These are phyloP conservation scores for Coelastrella sp. DNA, from an alignment of 139 green algal genomes.

Conservation along the genomic window DNA sequence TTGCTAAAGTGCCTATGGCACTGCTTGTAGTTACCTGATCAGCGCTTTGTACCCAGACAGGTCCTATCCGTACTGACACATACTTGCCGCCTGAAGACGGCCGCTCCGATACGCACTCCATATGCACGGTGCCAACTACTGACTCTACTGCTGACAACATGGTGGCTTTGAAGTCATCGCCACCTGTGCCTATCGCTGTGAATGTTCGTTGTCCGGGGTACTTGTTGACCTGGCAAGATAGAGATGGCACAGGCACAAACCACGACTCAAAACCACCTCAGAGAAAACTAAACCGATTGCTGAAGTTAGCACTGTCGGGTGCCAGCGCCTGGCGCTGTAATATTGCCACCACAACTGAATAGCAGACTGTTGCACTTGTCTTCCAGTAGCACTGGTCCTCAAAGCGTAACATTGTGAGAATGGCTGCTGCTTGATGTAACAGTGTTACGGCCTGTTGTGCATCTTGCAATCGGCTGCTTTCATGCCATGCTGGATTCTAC, in stretches of 20 bases:
- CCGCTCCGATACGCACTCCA: slow-evolving; percentile 47
- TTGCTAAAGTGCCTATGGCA: not conserved
- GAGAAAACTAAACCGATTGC: no score
- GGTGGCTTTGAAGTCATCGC: slow-evolving; percentile 41
- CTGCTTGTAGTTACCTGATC: slow-evolving; percentile 52
- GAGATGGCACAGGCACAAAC: not conserved
- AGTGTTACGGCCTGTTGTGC: not conserved
- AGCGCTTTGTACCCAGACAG: slow-evolving; percentile 45
- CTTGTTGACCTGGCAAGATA: slow-evolving; percentile 55
- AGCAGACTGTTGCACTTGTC: no score
- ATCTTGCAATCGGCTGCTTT: no score
- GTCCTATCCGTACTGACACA: slow-evolving; percentile 53
- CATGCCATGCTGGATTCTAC: not conserved
- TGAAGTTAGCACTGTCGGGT: no score
- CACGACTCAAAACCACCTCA: not conserved
- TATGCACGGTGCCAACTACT: slow-evolving; percentile 52
- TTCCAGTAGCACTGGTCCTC: no score
- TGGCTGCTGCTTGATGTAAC: not conserved
- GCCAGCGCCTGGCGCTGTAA: no score
- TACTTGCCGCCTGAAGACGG: slow-evolving; percentile 55
- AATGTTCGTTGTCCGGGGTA: slow-evolving; percentile 56
- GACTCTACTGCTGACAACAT: slow-evolving; percentile 53
- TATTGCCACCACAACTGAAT: no score
- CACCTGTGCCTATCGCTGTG: slow-evolving; percentile 56
- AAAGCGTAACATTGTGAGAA: no score